These are phyloP conservation scores for Lactuca sativa DNA, from an alignment of 129 eudicot genomes.

Conservation along the genomic window DNA sequence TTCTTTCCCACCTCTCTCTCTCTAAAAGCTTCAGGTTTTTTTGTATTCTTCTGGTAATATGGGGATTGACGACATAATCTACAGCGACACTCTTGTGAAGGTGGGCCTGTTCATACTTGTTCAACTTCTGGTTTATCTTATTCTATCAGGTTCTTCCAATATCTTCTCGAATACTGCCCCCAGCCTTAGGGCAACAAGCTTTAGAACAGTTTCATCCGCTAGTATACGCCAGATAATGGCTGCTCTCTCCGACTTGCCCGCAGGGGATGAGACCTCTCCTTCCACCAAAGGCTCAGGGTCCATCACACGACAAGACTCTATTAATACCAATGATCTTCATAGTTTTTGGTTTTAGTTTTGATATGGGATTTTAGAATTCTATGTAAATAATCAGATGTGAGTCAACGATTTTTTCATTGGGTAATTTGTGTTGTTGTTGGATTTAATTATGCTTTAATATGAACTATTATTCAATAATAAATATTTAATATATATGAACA, in stretches of 20 bases:
- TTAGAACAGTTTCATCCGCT: conserved; percentile 44
- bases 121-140: conserved; percentile 61
- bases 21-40: background rate
- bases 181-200: conserved; percentile 47
- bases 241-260: conserved; percentile 54
- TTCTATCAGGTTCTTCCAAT: conserved; percentile 58
- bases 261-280: conserved; percentile 48
- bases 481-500: conserved; percentile 16
- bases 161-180: conserved; percentile 57
- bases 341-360: conserved; percentile 13
- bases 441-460: conserved; percentile 10
- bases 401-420: conserved; percentile 6
- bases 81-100: conserved; percentile 37
- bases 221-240: conserved; percentile 65
- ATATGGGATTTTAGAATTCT: conserved; percentile 11
- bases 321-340: conserved; percentile 24
- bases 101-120: conserved; percentile 52
- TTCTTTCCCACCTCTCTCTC: conserved; percentile 10
- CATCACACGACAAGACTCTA: conserved; percentile 29
- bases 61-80: conserved; percentile 33
- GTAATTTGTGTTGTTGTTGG: background rate
- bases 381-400: background rate
- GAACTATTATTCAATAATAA: background rate
- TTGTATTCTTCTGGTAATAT: conserved; percentile 21
- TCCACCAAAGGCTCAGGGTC: conserved; percentile 33